phyloP scores from a whole-genome alignment of 352 stramenopile species.

The Phytophthora lateralis region DNA sequence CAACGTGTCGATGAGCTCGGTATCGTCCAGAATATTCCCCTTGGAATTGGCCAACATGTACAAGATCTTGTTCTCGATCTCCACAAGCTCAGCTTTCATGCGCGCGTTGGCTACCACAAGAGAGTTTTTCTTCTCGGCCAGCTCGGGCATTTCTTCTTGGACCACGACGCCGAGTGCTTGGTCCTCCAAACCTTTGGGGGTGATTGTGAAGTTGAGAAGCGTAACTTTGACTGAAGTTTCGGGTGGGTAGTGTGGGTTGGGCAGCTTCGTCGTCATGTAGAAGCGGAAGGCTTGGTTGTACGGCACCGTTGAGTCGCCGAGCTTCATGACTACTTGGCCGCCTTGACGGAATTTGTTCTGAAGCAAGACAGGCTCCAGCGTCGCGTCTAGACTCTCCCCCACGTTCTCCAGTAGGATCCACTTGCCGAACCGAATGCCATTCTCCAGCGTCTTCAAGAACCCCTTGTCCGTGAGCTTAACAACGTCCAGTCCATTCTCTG shows the following conservation, averaged over 20 bases:
- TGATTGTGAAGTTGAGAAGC: constrained; percentile 94
- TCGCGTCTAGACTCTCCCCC: constrained; percentile 86
- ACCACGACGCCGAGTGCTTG: constrained; percentile 92
- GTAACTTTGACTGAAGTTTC: constrained; percentile 94
- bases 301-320: constrained; percentile 91
- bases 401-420: constrained; percentile 93
- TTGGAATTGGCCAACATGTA: constrained; percentile 94
- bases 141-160: constrained; percentile 93
- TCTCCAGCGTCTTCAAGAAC: constrained; percentile 89
- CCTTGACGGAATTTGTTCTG: constrained; percentile 94
- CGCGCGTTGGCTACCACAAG: constrained; percentile 91
- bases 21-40: constrained; percentile 94
- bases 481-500: constrained; percentile 86
- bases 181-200: constrained; percentile 89
- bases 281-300: constrained; percentile 92
- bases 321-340: constrained; percentile 93
- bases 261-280: constrained; percentile 94
- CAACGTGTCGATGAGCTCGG: constrained; percentile 92
- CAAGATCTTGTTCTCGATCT: constrained; percentile 95
- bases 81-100: constrained; percentile 93
- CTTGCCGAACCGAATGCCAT: constrained; percentile 92
- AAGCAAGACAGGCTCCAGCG: constrained; percentile 90
- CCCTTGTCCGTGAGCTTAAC: constrained; percentile 85
- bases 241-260: constrained; percentile 93
- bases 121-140: constrained; percentile 94